phyloP scores from a whole-genome alignment of 805 yeast species.

The Ogataea ramenticola region DNA sequence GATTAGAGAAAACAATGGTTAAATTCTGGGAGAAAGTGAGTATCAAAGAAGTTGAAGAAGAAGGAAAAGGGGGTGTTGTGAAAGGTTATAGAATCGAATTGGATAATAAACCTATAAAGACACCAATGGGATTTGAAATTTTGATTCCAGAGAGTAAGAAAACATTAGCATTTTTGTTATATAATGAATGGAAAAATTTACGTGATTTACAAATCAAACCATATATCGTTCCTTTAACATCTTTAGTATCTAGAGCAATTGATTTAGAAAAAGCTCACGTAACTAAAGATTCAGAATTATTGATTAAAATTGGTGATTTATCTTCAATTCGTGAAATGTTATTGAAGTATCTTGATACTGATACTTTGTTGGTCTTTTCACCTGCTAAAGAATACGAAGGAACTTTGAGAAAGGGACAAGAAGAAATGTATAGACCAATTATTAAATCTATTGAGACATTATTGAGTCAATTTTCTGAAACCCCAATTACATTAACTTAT shows the following conservation, averaged over 20 bases:
- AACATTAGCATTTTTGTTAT: slow-evolving; percentile 64
- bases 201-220: slow-evolving; percentile 64
- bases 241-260: slow-evolving; percentile 78
- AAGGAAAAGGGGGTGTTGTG: no score
- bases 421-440: slow-evolving; percentile 67
- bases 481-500: slow-evolving; percentile 35
- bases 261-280: slow-evolving; percentile 48
- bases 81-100: slow-evolving; percentile 48
- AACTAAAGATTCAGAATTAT: slow-evolving; percentile 36
- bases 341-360: slow-evolving; percentile 86
- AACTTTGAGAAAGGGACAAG: slow-evolving; percentile 69
- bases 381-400: slow-evolving; percentile 82
- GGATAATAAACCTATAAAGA: slow-evolving; percentile 70
- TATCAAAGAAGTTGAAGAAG: no score
- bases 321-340: slow-evolving; percentile 52
- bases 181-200: slow-evolving; percentile 82
- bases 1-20: slow-evolving; percentile 58
- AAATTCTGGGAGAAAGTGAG: slow-evolving; percentile 86
- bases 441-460: slow-evolving; percentile 58
- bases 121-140: slow-evolving; percentile 74
- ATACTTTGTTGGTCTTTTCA: slow-evolving; percentile 81
- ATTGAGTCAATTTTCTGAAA: slow-evolving; percentile 28
- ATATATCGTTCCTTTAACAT: slow-evolving; percentile 79
- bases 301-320: slow-evolving; percentile 56
- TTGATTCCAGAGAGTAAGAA: slow-evolving; percentile 53